phyloP scores from a whole-genome alignment of 805 yeast species.

The Candida lessepsii region DNA sequence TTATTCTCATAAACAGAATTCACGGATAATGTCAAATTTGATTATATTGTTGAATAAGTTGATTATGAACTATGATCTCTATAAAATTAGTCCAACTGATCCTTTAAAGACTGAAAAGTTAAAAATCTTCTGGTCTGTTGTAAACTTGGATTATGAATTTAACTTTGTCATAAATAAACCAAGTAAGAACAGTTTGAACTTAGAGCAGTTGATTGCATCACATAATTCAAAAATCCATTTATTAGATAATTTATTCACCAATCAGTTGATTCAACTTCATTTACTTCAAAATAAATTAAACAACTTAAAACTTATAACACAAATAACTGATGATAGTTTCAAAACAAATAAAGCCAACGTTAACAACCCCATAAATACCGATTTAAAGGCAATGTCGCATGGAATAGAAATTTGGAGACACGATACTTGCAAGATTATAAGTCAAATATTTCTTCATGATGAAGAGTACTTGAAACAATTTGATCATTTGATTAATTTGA shows the following conservation, averaged over 20 bases:
- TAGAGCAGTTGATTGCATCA: slow-evolving; percentile 1
- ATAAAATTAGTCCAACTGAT: slow-evolving; percentile 12
- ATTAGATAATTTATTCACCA: slow-evolving; percentile 13
- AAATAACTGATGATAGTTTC: slow-evolving; percentile 1
- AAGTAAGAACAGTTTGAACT: slow-evolving; percentile 28
- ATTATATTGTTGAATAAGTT: slow-evolving; percentile 34
- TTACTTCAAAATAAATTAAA: slow-evolving; percentile 26
- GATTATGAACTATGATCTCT: slow-evolving; percentile 22
- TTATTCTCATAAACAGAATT: slow-evolving; percentile 28
- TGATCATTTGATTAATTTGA: slow-evolving; percentile 33
- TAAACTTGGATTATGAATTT: slow-evolving; percentile 39
- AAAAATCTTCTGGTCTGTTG: slow-evolving; percentile 36
- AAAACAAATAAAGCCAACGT: background rate
- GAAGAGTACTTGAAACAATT: slow-evolving; percentile 28
- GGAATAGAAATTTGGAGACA: slow-evolving; percentile 40
- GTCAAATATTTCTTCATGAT: slow-evolving; percentile 24
- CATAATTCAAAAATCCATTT: slow-evolving; percentile 4
- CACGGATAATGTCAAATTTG: slow-evolving; percentile 31
- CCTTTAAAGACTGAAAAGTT: slow-evolving; percentile 7
- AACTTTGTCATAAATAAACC: slow-evolving; percentile 35
- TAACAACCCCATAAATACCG: background rate
- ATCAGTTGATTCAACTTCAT: slow-evolving; percentile 22
- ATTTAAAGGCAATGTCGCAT: slow-evolving; percentile 20
- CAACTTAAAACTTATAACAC: slow-evolving; percentile 6
- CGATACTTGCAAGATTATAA: slow-evolving; percentile 25